These are phyloP conservation scores for Pichia sp. DNA, from an alignment of 1,139 yeast species.

Conservation along the genomic window DNA sequence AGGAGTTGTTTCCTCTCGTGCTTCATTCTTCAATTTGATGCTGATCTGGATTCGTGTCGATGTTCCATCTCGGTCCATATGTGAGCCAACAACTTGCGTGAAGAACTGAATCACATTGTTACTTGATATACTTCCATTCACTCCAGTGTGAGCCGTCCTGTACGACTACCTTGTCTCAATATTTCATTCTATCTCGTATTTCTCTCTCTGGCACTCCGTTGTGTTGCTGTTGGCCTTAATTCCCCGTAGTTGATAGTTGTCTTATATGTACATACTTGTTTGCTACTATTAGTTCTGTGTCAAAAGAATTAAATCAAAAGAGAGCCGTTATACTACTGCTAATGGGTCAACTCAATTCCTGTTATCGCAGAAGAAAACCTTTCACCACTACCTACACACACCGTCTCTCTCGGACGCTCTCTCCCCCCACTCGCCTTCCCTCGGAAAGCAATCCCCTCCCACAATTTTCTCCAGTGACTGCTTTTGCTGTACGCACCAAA, in stretches of 20 bases:
- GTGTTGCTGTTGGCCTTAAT: neutral
- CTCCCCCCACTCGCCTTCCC: neutral
- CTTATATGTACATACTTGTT: slow-evolving; percentile 11
- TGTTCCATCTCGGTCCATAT: too few relatives aligned
- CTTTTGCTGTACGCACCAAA: neutral
- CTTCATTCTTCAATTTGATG: too few relatives aligned
- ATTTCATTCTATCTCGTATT: too few relatives aligned
- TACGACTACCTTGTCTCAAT: too few relatives aligned
- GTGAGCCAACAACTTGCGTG: too few relatives aligned
- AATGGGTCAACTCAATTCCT: neutral
- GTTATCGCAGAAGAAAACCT: neutral
- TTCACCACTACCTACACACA: neutral
- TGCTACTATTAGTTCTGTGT: slow-evolving; percentile 10
- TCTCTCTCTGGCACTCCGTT: neutral
- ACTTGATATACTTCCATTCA: too few relatives aligned
- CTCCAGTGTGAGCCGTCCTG: too few relatives aligned
- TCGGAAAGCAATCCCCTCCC: neutral
- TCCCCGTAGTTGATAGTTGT: neutral
- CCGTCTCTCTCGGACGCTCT: neutral
- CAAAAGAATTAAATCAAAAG: neutral
- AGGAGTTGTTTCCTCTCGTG: too few relatives aligned
- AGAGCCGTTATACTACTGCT: neutral
- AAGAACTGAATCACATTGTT: too few relatives aligned
- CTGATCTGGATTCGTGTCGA: too few relatives aligned
- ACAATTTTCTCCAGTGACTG: neutral